These are phyloP conservation scores for Pontederia paniculata DNA, from an alignment of 176 grass and related monocot species.

Conservation along the genomic window DNA sequence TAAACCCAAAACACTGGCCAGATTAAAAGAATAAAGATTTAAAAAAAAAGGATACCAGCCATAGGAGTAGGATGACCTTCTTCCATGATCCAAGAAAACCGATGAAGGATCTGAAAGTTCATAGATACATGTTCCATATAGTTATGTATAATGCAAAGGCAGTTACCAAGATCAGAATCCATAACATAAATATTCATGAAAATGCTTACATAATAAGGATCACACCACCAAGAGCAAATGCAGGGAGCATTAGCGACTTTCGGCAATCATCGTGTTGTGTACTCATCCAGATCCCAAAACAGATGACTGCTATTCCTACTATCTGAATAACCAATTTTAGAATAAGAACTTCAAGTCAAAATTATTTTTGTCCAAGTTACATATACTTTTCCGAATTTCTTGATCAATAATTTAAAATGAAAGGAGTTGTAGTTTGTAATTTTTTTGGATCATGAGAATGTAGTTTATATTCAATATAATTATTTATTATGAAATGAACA, in stretches of 20 bases:
- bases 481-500: too few species aligned
- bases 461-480: too few species aligned
- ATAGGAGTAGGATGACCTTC: slow-evolving; percentile 63
- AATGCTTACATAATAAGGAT: slow-evolving; percentile 75
- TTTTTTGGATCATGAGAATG: too few species aligned
- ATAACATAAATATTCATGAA: background rate
- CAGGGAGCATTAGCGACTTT: slow-evolving; percentile 67
- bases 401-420: too few species aligned
- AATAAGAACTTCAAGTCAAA: background rate
- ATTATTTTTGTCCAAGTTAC: background rate
- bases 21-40: too few species aligned
- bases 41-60: slow-evolving; percentile 73
- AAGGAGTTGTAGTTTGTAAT: too few species aligned
- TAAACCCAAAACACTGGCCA: too few species aligned
- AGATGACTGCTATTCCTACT: slow-evolving; percentile 59
- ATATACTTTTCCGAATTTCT: too few species aligned
- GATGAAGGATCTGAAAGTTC: slow-evolving; percentile 57
- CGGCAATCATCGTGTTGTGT: slow-evolving; percentile 76
- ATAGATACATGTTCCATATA: background rate
- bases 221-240: slow-evolving; percentile 65
- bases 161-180: background rate
- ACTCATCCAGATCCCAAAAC: slow-evolving; percentile 93
- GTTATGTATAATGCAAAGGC: too few species aligned
- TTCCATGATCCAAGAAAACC: slow-evolving; percentile 94
- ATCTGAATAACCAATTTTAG: slow-evolving; percentile 37